Evolutionary conservation across 2,329 filamentous ascomycete genomes (phyloP), one percentile per base, ranked within the genome.

Genomic region (Aspergillus tanneri): DNA sequence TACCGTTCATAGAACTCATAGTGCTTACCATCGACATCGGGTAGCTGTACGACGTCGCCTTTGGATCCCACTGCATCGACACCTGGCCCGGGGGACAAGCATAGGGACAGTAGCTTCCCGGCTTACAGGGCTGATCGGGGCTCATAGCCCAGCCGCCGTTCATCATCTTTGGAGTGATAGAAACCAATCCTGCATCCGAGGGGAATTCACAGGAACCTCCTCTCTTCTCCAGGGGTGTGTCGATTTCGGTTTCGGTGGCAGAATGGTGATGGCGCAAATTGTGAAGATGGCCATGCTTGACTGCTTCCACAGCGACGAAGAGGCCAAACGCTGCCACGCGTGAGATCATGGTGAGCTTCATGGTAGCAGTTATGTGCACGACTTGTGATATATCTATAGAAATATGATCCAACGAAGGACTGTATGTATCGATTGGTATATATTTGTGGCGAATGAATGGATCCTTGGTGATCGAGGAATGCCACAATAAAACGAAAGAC

Each of bases 101-200:
- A 65, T 87, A 85, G 2, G 88, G 88, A 63, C 88, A 91, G 69
- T 86, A 90, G 56, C 67, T 80, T 49, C 83, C 86, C 4, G 82
- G 78, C 49, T 73, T 75, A 67, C 88, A 91, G 45, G 79, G 66
- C 64, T 87, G 80, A 66, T 91, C 84, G 3, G 87, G 87, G 60
- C 85, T 87, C 81, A 91, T 84, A 34, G 87, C 88, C 84, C 87
- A 92, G 52, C 88, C 88, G 41, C 76, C 85, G 71, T 92, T 92
- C 65, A 72, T 64, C 35, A 67, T 65, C 43, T 73, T 73, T 4
- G 86, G 86, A 8, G 86, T 87, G 43, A 92, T 77, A 11, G 81
- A 67, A 36, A 90, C 80, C 61, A 91, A 71, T 44, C 86, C 85
- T 23, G 80, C 77, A 61, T 86, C 77, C 25, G 75, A 72, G 9